A percentile compares a stretch with the other conserved stretches of the same genome.
phyloP scores from a whole-genome alignment of 1,284 basidiomycete genomes.

The Cryptococcus jaspeensis region DNA sequence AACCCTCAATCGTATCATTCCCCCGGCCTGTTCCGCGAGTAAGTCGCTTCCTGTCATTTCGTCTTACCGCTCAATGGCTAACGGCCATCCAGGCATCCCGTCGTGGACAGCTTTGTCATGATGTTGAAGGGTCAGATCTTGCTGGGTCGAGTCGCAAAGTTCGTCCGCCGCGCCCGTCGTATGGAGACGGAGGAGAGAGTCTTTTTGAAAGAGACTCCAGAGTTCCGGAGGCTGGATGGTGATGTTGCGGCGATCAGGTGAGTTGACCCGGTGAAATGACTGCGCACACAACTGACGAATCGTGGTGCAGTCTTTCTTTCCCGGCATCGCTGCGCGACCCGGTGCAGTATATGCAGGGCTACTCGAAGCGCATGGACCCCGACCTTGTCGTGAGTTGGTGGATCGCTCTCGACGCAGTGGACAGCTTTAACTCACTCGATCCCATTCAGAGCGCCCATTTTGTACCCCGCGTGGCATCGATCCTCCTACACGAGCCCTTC shows the following conservation, averaged over 20 bases:
- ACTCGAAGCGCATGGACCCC: constrained; percentile 32
- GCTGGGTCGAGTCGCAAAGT: constrained; percentile 31
- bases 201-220: constrained; percentile 12
- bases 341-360: constrained; percentile 24
- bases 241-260: constrained; percentile 30
- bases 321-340: constrained; percentile 37
- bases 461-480: constrained; percentile 31
- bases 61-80: neutral
- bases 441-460: constrained; percentile 38
- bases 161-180: constrained; percentile 19
- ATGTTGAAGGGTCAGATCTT: constrained; percentile 36
- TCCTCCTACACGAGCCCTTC: constrained; percentile 44
- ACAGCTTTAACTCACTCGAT: neutral
- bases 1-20: constrained; percentile 38
- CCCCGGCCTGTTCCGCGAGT: constrained; percentile 34
- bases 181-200: constrained; percentile 13
- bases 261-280: neutral
- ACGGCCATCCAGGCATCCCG: constrained; percentile 32
- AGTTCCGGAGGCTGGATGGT: constrained; percentile 31
- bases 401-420: neutral
- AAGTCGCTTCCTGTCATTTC: too few relatives aligned
- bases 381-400: constrained; percentile 37
- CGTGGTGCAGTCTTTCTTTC: constrained; percentile 27
- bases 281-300: too few relatives aligned
- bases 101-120: constrained; percentile 37